phyloP scores from a whole-genome alignment of 1,284 basidiomycete species.

The Neotropicomus parvogracilis region DNA sequence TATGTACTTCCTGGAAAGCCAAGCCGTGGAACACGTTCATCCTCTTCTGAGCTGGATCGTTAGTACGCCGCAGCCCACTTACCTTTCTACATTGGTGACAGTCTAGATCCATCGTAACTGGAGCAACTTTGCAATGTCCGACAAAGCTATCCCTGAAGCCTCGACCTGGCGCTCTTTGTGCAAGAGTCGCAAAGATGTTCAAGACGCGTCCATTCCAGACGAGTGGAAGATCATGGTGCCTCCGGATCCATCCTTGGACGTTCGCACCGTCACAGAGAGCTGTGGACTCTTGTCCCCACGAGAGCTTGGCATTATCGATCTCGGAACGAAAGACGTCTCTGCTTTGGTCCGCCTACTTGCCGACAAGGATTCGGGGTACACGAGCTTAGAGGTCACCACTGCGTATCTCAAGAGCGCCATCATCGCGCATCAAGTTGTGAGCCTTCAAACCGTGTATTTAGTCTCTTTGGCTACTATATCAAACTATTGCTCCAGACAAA shows the following conservation, averaged over 20 bases:
- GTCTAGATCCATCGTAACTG: too few species aligned
- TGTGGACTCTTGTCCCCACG: slow-evolving; percentile 56
- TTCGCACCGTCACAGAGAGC: slow-evolving; percentile 52
- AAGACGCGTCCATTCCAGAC: slow-evolving; percentile 26
- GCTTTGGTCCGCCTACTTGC: slow-evolving; percentile 37
- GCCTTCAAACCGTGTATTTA: slow-evolving; percentile 24
- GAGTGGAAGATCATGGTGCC: slow-evolving; percentile 34
- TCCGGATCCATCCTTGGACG: slow-evolving; percentile 44
- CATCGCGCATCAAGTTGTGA: slow-evolving; percentile 77
- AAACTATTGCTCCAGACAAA: slow-evolving; percentile 44
- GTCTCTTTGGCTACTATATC: not conserved
- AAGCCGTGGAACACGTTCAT: too few species aligned
- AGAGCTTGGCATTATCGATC: slow-evolving; percentile 67
- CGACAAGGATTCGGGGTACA: slow-evolving; percentile 35
- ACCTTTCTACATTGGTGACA: too few species aligned
- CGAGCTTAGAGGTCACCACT: slow-evolving; percentile 63
- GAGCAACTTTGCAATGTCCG: slow-evolving; percentile 10
- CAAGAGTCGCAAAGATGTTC: slow-evolving; percentile 16
- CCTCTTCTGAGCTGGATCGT: too few species aligned
- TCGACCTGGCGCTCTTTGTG: slow-evolving; percentile 24
- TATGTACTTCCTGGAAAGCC: too few species aligned
- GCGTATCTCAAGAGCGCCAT: slow-evolving; percentile 80
- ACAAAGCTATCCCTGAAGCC: not conserved
- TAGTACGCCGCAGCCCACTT: too few species aligned
- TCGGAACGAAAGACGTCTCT: slow-evolving; percentile 37